Conservation (phyloP, 805 yeast genomes). For the Candida coleopterorum region DNA sequence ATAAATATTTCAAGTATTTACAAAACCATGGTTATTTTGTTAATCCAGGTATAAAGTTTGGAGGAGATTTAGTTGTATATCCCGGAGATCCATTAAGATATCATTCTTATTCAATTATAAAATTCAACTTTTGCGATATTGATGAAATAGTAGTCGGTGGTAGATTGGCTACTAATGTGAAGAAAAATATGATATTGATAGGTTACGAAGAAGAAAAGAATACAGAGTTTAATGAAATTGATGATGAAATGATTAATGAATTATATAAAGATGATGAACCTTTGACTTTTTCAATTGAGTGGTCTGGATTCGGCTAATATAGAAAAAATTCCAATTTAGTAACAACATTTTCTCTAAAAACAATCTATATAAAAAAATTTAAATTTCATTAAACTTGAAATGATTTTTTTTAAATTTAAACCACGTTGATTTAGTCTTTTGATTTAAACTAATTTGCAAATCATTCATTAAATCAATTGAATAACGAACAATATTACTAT, state of each 20-base stretch:
- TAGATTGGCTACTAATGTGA: slow-evolving; percentile 86
- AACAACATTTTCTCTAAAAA: background rate
- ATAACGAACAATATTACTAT: background rate
- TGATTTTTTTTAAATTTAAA: background rate
- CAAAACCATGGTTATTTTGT: slow-evolving; percentile 46
- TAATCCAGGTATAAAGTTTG: slow-evolving; percentile 87
- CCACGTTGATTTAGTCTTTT: background rate
- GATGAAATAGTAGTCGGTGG: slow-evolving; percentile 76
- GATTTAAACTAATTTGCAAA: background rate
- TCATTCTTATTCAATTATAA: slow-evolving; percentile 81
- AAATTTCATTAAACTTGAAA: background rate
- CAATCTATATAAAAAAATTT: background rate
- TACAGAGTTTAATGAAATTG: background rate
- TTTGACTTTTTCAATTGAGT: slow-evolving; percentile 70
- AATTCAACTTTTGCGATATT: slow-evolving; percentile 43
- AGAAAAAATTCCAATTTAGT: background rate
- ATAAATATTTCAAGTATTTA: slow-evolving; percentile 31
- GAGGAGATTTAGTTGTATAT: slow-evolving; percentile 82
- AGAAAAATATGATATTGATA: slow-evolving; percentile 70
- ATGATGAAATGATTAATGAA: slow-evolving; percentile 1
- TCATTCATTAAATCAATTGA: background rate
- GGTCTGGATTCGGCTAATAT: slow-evolving; percentile 90
- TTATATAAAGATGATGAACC: slow-evolving; percentile 19
- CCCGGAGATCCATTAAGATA: slow-evolving; percentile 93
- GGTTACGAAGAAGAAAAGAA: slow-evolving; percentile 22